These are phyloP conservation scores for Gracilaria domingensis DNA, from an alignment of 23 red algal genomes.

Conservation along the genomic window DNA sequence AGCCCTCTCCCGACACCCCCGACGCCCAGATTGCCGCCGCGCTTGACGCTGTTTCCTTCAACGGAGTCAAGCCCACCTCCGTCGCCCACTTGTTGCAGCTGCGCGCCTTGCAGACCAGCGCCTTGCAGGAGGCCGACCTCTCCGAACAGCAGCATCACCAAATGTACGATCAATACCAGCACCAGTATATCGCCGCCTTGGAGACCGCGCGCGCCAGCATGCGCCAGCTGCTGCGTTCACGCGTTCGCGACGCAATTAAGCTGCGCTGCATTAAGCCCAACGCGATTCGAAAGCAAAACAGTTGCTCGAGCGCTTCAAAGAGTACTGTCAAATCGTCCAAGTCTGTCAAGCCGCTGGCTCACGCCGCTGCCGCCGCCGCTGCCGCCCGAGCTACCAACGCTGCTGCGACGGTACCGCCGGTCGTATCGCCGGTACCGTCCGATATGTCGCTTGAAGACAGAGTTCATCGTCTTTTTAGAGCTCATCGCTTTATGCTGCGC, in stretches of 20 bases:
- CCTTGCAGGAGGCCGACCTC: background rate
- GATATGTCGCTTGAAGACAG: constrained; percentile 26
- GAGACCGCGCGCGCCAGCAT: background rate
- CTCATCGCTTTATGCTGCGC: constrained; percentile 13
- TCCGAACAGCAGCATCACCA: background rate
- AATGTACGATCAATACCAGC: constrained; percentile 5
- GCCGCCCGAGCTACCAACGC: background rate
- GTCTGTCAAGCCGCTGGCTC: background rate
- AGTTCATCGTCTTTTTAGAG: constrained; percentile 31
- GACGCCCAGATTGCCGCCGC: constrained; percentile 8
- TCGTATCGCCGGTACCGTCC: background rate
- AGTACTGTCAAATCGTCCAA: background rate
- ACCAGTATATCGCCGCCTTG: background rate
- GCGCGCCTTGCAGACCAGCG: constrained; percentile 5
- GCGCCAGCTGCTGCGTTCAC: background rate
- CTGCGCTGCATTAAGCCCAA: background rate
- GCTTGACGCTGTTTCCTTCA: background rate
- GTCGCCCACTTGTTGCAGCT: constrained; percentile 20
- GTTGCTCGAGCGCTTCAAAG: background rate
- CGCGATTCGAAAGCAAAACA: background rate
- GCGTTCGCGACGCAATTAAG: constrained; percentile 20
- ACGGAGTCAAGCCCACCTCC: constrained; percentile 14
- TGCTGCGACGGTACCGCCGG: background rate
- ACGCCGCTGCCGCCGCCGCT: background rate
- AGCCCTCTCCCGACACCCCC: background rate